These are phyloP conservation scores for Trichocladium uniseriatum DNA, from an alignment of 495 filamentous ascomycete species.

Conservation along the genomic window DNA sequence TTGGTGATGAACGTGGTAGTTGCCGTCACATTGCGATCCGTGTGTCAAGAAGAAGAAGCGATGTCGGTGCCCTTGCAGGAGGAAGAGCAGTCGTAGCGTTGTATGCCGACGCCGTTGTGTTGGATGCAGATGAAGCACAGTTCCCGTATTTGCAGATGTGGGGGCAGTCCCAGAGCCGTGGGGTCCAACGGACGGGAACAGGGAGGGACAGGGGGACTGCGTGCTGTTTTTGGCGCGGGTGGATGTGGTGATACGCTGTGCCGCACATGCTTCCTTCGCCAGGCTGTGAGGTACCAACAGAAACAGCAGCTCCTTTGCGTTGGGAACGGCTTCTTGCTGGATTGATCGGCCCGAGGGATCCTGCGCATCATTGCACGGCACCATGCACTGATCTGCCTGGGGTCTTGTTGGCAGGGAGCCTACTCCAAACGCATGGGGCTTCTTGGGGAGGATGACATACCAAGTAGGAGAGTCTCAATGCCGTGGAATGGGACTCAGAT, in stretches of 20 bases:
- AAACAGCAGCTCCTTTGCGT: background rate
- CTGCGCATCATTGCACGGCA: background rate
- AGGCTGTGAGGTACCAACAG: too few relatives aligned
- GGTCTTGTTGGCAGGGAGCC: too few relatives aligned
- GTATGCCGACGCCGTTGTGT: background rate
- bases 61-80: too few relatives aligned
- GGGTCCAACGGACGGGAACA: background rate
- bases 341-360: conserved; percentile 5
- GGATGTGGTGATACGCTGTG: conserved; percentile 12
- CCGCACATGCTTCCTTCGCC: conserved; percentile 7
- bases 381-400: background rate
- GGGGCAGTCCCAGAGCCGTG: background rate
- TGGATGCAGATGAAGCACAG: background rate
- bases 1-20: too few relatives aligned
- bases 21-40: too few relatives aligned
- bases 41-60: too few relatives aligned
- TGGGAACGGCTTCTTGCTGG: background rate
- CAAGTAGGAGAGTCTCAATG: background rate
- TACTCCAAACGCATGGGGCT: background rate
- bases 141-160: too few relatives aligned
- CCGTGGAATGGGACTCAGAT: background rate
- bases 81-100: too few relatives aligned
- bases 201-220: background rate
- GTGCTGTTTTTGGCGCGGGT: conserved; percentile 12
- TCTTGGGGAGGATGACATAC: background rate